A percentile compares a stretch with the other conserved stretches of the same genome.
Conservation (phyloP, 2,329 filamentous ascomycete genomes). For the Cladosporium cucumerinum region DNA sequence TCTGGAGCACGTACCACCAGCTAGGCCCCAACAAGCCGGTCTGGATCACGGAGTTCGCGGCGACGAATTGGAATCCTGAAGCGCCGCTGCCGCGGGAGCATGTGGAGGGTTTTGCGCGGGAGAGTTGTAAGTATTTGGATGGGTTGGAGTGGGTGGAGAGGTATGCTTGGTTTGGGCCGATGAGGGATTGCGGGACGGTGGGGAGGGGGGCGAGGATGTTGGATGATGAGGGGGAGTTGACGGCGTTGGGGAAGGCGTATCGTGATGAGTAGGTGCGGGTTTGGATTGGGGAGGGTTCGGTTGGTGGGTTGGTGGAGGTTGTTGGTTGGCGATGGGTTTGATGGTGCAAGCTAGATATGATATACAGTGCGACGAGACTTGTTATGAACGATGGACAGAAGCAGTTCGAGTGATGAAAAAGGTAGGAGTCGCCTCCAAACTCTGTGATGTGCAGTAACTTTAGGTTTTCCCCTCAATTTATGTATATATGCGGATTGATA, state of each 20-base stretch:
- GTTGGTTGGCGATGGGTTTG: too few relatives aligned
- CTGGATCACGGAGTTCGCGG: slow-evolving; percentile 34
- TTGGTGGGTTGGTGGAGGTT: background rate
- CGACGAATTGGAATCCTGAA: slow-evolving; percentile 32
- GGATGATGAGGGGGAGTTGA: slow-evolving; percentile 32
- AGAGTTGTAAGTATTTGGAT: slow-evolving; percentile 32
- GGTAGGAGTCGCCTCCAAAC: too few relatives aligned
- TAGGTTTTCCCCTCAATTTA: too few relatives aligned
- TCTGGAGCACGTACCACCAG: slow-evolving; percentile 32
- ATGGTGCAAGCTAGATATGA: too few relatives aligned
- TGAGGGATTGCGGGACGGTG: slow-evolving; percentile 32
- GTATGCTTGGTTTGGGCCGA: slow-evolving; percentile 35
- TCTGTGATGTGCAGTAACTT: too few relatives aligned
- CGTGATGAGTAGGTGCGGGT: slow-evolving; percentile 23
- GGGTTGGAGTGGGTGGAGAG: slow-evolving; percentile 34
- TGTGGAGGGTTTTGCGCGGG: slow-evolving; percentile 30
- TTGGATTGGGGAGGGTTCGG: background rate
- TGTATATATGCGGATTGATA: too few relatives aligned
- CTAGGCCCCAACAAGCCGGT: slow-evolving; percentile 29
- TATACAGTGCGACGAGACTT: too few relatives aligned
- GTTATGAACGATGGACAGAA: too few relatives aligned
- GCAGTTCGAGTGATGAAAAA: too few relatives aligned
- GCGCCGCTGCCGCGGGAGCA: slow-evolving; percentile 27
- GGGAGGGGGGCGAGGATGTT: slow-evolving; percentile 31
- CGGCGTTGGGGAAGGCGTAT: slow-evolving; percentile 31